A percentile compares a stretch with the other conserved stretches of the same genome.
Evolutionary conservation across 345 rosid species (phyloP).

Genomic region (Aquilaria yunnanensis): DNA sequence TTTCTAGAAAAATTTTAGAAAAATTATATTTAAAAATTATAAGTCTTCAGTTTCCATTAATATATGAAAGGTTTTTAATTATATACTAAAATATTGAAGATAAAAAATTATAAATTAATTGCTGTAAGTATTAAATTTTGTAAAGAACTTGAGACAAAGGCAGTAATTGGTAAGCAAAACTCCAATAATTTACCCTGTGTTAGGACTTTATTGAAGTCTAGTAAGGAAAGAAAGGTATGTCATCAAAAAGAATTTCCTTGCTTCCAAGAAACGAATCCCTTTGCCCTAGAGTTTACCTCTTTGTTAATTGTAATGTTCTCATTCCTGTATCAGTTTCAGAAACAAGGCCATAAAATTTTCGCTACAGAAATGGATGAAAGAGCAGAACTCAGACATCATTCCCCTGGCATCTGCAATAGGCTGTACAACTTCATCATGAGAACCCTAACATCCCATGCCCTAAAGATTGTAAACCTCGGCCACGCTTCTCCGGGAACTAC

Average conservation of each 20-base stretch:
- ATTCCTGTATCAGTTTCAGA: background rate
- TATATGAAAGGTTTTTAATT: too few species aligned
- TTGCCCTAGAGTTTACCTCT: background rate
- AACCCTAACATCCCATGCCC: conserved; percentile 20
- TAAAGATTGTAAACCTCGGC: conserved; percentile 29
- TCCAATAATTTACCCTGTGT: background rate
- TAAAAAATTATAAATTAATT: too few species aligned
- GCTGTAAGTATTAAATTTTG: too few species aligned
- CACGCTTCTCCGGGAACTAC: conserved; percentile 1
- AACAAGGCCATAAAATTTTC: background rate
- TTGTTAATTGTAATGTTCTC: background rate
- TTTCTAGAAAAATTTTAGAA: too few species aligned
- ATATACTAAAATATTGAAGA: too few species aligned
- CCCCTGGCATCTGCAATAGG: conserved; percentile 28
- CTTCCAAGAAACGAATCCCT: conserved; percentile 23
- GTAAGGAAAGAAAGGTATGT: conserved; percentile 29
- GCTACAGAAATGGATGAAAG: conserved; percentile 25
- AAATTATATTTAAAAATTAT: too few species aligned
- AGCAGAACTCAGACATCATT: conserved; percentile 13
- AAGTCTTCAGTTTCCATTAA: too few species aligned
- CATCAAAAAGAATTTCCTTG: background rate
- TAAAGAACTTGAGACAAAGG: too few species aligned
- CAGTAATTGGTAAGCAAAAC: too few species aligned
- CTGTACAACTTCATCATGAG: conserved; percentile 29
- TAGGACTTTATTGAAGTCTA: conserved; percentile 1